Evolutionary conservation across 768 basidiomycete species (phyloP).

Genomic region (Termitomyces sp.): DNA sequence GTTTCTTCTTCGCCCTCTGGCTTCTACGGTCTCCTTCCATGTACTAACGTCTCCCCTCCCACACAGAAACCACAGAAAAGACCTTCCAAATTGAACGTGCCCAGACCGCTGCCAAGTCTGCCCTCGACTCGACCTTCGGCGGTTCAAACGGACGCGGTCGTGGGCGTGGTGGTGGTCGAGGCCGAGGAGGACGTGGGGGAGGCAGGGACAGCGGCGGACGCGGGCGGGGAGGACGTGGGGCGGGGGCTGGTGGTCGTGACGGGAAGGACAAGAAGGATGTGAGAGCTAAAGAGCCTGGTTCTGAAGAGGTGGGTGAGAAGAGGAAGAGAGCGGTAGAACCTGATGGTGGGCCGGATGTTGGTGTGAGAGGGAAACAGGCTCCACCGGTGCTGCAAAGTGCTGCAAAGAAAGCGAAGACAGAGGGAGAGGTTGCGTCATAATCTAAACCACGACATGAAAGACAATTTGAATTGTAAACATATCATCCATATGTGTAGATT

Average conservation of each 20-base stretch:
- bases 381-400: slow-evolving; percentile 45
- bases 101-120: slow-evolving; percentile 57
- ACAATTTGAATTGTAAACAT: too few relatives aligned
- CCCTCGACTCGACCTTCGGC: slow-evolving; percentile 25
- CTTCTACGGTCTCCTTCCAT: background rate
- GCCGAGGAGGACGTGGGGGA: slow-evolving; percentile 34
- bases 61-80: slow-evolving; percentile 69
- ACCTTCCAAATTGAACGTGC: slow-evolving; percentile 74
- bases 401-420: slow-evolving; percentile 43
- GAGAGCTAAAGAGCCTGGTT: slow-evolving; percentile 30
- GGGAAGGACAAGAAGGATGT: slow-evolving; percentile 34
- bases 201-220: slow-evolving; percentile 46
- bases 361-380: slow-evolving; percentile 58
- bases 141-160: slow-evolving; percentile 19
- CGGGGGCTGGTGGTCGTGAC: slow-evolving; percentile 35
- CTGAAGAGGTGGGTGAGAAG: slow-evolving; percentile 63
- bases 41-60: background rate
- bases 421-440: slow-evolving; percentile 25
- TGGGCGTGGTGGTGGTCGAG: slow-evolving; percentile 25
- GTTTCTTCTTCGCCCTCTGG: background rate
- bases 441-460: too few relatives aligned
- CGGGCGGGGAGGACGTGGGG: slow-evolving; percentile 32
- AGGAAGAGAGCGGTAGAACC: slow-evolving; percentile 75
- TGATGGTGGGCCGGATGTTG: slow-evolving; percentile 70
- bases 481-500: too few relatives aligned